Evolutionary conservation across 805 yeast species (phyloP).

Genomic region (Monosporozyma yasuniensis): DNA sequence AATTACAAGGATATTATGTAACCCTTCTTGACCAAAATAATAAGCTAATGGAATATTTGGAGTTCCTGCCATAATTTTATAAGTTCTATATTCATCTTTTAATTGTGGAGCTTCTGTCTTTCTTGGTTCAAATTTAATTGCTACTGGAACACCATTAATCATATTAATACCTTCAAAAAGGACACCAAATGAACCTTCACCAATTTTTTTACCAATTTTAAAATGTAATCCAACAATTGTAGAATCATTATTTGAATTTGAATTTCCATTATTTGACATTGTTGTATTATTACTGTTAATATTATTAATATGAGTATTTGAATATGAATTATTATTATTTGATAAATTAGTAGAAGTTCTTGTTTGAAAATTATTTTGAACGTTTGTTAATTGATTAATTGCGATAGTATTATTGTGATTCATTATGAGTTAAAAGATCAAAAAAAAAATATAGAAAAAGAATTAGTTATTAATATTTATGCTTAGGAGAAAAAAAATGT

Average conservation of each 20-base stretch:
- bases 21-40: conserved; percentile 96
- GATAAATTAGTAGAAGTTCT: background rate
- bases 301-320: background rate
- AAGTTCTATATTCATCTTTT: conserved; percentile 91
- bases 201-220: conserved; percentile 93
- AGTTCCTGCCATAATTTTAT: conserved; percentile 77
- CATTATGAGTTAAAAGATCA: background rate
- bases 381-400: conserved; percentile 6
- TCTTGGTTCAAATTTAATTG: conserved; percentile 94
- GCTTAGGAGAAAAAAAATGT: too few species aligned
- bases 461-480: background rate
- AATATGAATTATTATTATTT: conserved; percentile 1
- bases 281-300: background rate
- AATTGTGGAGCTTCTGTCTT: conserved; percentile 96
- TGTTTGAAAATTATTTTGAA: conserved; percentile 1
- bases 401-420: conserved; percentile 5
- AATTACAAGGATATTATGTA: conserved; percentile 89
- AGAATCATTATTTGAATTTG: conserved; percentile 5
- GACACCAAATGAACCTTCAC: conserved; percentile 98
- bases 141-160: conserved; percentile 80
- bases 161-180: conserved; percentile 92
- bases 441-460: background rate
- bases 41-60: conserved; percentile 89
- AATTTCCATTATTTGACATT: background rate
- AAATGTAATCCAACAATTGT: conserved; percentile 82